These are phyloP conservation scores for Rhizoclosmatium sp. DNA, from an alignment of 192 early-diverging fungal genomes.

Conservation along the genomic window DNA sequence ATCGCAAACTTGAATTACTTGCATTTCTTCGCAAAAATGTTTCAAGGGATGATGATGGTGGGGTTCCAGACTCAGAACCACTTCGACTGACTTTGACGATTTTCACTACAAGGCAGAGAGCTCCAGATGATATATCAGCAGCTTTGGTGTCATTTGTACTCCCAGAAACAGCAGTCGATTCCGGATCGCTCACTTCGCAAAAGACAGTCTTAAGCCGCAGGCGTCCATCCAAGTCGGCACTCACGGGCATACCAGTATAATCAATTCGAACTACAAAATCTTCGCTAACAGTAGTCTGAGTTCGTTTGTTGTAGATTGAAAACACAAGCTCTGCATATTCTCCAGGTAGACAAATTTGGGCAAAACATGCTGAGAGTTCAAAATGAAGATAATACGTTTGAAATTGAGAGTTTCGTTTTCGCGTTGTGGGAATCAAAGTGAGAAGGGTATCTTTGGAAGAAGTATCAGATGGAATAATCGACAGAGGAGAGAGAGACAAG, in stretches of 20 bases:
- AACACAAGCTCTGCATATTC: constrained; percentile 71
- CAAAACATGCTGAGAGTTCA: constrained; percentile 62
- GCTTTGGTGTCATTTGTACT: not conserved
- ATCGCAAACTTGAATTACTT: constrained; percentile 66
- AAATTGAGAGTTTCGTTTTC: constrained; percentile 22
- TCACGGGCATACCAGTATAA: constrained; percentile 61
- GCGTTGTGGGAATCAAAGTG: not conserved
- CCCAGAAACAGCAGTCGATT: constrained; percentile 48
- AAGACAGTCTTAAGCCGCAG: constrained; percentile 65
- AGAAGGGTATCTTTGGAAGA: too few relatives aligned
- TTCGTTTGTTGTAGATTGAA: constrained; percentile 60
- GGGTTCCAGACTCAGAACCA: too few relatives aligned
- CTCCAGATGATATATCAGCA: not conserved
- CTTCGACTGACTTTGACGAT: constrained; percentile 65
- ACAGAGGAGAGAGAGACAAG: constrained; percentile 18
- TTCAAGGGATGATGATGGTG: too few relatives aligned
- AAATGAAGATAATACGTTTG: constrained; percentile 57
- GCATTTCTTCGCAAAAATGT: too few relatives aligned
- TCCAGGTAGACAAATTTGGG: constrained; percentile 63
- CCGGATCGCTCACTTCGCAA: constrained; percentile 61
- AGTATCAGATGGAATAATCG: not conserved
- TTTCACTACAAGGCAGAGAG: constrained; percentile 65
- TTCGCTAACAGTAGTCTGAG: constrained; percentile 63
- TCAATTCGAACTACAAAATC: constrained; percentile 65
- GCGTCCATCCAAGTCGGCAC: constrained; percentile 40